Conservation (phyloP, 2,329 filamentous ascomycete species). For the Colletotrichum tabaci region DNA sequence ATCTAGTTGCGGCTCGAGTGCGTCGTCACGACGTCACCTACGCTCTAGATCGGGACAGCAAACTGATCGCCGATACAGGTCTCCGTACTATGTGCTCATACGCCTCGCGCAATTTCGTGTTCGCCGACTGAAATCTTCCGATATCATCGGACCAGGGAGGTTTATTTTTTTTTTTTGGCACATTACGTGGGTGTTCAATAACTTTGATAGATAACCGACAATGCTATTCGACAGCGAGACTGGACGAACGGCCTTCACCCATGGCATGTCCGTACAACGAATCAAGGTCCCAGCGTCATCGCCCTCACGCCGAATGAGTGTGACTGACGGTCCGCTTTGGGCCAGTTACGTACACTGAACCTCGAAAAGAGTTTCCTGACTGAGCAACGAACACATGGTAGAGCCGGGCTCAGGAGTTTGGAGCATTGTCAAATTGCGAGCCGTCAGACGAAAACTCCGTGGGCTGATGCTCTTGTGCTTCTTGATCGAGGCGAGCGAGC, state of each 20-base stretch:
- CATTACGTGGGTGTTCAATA: background rate
- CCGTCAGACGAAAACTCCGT: conserved; percentile 8
- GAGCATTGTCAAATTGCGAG: conserved; percentile 3
- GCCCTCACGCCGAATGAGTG: background rate
- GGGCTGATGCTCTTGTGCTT: background rate
- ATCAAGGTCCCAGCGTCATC: conserved; percentile 26
- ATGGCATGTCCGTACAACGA: conserved; percentile 16
- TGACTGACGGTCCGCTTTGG: conserved; percentile 5
- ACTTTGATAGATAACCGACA: conserved; percentile 11
- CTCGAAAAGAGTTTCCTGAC: conserved; percentile 20
- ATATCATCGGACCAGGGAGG: conserved; percentile 1
- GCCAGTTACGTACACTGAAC: background rate
- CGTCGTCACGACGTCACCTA: conserved; percentile 17
- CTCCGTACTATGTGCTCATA: conserved; percentile 10
- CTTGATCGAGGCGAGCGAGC: background rate
- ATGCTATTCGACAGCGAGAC: conserved; percentile 1
- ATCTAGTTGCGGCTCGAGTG: background rate
- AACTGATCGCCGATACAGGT: background rate
- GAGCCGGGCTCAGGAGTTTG: conserved; percentile 9
- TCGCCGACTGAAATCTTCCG: conserved; percentile 1
- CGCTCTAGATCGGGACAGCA: background rate
- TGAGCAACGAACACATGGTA: background rate
- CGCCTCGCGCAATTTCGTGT: background rate
- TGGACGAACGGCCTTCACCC: conserved; percentile 22
- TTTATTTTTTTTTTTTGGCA: background rate